Conservation (phyloP, 768 basidiomycete species). For the Calocera cornea region DNA sequence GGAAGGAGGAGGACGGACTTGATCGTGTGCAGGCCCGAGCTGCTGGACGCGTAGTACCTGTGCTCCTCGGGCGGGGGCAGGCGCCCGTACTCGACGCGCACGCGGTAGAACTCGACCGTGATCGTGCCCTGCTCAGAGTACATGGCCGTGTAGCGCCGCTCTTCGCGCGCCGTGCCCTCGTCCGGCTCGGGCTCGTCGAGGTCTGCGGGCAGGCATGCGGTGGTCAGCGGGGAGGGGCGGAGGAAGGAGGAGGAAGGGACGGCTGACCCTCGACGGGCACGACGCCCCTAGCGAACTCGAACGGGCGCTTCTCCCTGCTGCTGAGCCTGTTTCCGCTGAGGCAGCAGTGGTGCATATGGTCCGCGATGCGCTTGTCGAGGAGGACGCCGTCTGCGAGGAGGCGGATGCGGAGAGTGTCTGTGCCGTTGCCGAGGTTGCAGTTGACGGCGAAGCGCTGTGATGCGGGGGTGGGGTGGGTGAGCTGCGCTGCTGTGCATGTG, state of each 20-base stretch:
- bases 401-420: not conserved
- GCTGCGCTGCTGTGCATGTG: not conserved
- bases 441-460: not conserved
- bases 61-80: constrained; percentile 1
- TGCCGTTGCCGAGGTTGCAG: not conserved
- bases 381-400: not conserved
- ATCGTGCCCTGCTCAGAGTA: not conserved
- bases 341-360: not conserved
- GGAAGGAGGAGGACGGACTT: not conserved
- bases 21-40: not conserved
- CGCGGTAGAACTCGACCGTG: not conserved
- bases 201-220: not conserved
- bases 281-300: not conserved
- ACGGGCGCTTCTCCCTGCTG: not conserved
- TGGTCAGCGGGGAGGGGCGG: not conserved
- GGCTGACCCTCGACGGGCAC: not conserved
- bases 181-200: not conserved
- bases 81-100: not conserved
- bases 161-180: not conserved
- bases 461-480: not conserved
- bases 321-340: not conserved
- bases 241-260: not conserved
- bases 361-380: not conserved
- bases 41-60: not conserved
- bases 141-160: not conserved